These are phyloP conservation scores for Trametes cingulata DNA, from an alignment of 768 basidiomycete genomes.

Conservation along the genomic window DNA sequence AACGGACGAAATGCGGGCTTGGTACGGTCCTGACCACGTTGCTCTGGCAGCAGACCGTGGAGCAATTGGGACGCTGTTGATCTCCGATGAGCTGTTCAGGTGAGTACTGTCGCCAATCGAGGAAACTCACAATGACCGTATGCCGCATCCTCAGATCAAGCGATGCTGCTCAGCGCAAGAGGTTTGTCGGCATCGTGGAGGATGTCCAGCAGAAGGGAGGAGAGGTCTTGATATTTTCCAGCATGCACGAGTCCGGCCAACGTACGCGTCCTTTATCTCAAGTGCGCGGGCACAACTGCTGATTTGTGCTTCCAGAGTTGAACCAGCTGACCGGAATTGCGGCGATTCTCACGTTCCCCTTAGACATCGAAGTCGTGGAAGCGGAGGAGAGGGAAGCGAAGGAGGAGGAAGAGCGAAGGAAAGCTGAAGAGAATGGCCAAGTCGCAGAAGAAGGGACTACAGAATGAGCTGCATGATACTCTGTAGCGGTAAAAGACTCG, in stretches of 20 bases:
- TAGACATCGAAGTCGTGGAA: constrained; percentile 95
- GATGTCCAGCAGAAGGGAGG: constrained; percentile 85
- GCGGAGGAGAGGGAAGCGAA: constrained; percentile 82
- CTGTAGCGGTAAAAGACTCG: not conserved
- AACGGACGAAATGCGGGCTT: constrained; percentile 91
- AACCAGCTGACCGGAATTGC: constrained; percentile 95
- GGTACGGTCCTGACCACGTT: constrained; percentile 98
- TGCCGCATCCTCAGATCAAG: constrained; percentile 56
- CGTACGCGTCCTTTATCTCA: constrained; percentile 47
- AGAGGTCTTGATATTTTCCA: constrained; percentile 96
- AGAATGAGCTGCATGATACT: not conserved
- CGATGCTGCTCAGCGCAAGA: constrained; percentile 74
- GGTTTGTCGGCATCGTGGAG: constrained; percentile 87
- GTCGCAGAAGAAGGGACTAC: constrained; percentile 20
- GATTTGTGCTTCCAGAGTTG: constrained; percentile 59
- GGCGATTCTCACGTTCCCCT: constrained; percentile 92
- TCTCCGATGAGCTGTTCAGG: constrained; percentile 95
- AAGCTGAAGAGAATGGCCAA: constrained; percentile 22
- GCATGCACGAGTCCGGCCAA: constrained; percentile 99
- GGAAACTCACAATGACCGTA: too few species aligned
- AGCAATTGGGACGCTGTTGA: constrained; percentile 90
- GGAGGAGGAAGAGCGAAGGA: constrained; percentile 40
- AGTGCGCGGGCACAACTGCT: not conserved
- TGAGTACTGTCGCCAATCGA: constrained; percentile 31
- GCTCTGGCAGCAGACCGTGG: constrained; percentile 88